Percentiles rank a stretch among this genome's conserved stretches.
phyloP scores from a whole-genome alignment of 2,329 filamentous ascomycete species.

The Sclerotiophoma versabilis region DNA sequence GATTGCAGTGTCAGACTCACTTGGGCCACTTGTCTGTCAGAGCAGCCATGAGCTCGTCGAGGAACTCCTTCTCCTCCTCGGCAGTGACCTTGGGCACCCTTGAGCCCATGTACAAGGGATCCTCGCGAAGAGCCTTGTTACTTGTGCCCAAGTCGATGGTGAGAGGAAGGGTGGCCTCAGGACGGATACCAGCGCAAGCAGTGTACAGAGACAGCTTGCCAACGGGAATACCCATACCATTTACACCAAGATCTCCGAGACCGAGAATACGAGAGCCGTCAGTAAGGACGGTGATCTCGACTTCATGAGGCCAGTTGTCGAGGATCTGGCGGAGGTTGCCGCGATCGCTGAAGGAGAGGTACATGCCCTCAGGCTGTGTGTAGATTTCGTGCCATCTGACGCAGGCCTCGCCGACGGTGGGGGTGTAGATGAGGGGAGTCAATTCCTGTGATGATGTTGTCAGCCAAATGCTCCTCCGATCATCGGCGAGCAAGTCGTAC shows the following conservation, averaged over 20 bases:
- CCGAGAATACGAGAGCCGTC: constrained; percentile 93
- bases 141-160: constrained; percentile 69
- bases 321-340: constrained; percentile 89
- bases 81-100: constrained; percentile 80
- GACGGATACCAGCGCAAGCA: constrained; percentile 91
- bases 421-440: constrained; percentile 86
- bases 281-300: constrained; percentile 96
- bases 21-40: constrained; percentile 77
- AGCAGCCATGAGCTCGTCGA: constrained; percentile 97
- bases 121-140: constrained; percentile 71
- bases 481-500: constrained; percentile 35
- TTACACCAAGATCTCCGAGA: constrained; percentile 92
- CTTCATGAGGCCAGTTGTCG: constrained; percentile 90
- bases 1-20: constrained; percentile 51
- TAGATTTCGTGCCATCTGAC: constrained; percentile 95
- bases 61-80: constrained; percentile 84
- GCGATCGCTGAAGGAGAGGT: constrained; percentile 93
- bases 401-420: constrained; percentile 94
- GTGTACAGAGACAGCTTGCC: constrained; percentile 97
- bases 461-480: constrained; percentile 37
- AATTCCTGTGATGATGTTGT: constrained; percentile 63
- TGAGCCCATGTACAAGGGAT: constrained; percentile 91
- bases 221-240: constrained; percentile 97
- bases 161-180: constrained; percentile 69
- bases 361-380: constrained; percentile 91